A percentile compares a stretch with the other conserved stretches of the same genome.
phyloP scores from a whole-genome alignment of 1,284 basidiomycete species.

The Malassezia dermatis region DNA sequence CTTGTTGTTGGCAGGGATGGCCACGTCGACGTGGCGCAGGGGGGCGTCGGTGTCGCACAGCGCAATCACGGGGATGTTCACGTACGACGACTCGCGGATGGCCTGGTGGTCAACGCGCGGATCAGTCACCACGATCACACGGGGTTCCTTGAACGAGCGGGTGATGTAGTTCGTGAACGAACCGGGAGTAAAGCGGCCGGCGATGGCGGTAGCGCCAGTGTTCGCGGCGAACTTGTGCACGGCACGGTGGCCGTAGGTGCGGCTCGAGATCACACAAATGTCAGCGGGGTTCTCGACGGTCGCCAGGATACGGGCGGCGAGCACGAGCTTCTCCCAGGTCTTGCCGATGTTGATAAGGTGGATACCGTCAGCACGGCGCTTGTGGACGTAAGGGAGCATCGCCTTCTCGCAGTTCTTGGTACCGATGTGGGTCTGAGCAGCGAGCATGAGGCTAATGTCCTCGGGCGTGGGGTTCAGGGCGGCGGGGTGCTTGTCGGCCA shows the following conservation, averaged over 20 bases:
- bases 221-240: conserved; percentile 96
- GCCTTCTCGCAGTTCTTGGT: conserved; percentile 95
- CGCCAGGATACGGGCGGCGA: conserved; percentile 47
- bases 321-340: conserved; percentile 90
- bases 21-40: conserved; percentile 92
- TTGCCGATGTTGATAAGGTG: conserved; percentile 96
- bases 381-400: conserved; percentile 97
- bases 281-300: conserved; percentile 91
- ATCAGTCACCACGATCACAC: conserved; percentile 94
- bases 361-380: conserved; percentile 87
- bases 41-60: conserved; percentile 97
- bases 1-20: conserved; percentile 99
- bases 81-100: conserved; percentile 97
- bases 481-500: conserved; percentile 67
- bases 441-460: conserved; percentile 86
- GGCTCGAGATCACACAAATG: conserved; percentile 92
- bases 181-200: conserved; percentile 97
- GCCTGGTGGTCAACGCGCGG: conserved; percentile 99
- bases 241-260: conserved; percentile 96
- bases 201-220: conserved; percentile 96
- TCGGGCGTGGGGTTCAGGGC: conserved; percentile 87
- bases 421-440: conserved; percentile 83
- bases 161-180: conserved; percentile 97
- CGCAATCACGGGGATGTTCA: conserved; percentile 99
- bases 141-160: conserved; percentile 98